phyloP scores from a whole-genome alignment of 2,329 filamentous ascomycete species.

The Penicillium freii region DNA sequence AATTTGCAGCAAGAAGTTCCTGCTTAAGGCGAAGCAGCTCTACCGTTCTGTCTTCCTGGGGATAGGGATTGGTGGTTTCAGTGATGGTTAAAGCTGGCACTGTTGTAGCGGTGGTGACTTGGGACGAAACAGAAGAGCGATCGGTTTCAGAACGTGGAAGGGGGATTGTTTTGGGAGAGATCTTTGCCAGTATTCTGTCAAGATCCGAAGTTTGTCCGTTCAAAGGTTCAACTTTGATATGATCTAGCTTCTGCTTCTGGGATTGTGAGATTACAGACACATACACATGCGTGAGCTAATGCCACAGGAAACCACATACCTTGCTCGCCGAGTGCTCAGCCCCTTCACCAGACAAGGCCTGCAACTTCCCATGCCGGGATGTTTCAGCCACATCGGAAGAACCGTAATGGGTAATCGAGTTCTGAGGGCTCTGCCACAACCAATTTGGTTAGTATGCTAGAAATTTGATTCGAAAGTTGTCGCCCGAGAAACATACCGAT shows the following conservation, averaged over 20 bases:
- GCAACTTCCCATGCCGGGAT: slow-evolving; percentile 37
- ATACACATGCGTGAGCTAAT: background rate
- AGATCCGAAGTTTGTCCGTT: slow-evolving; percentile 48
- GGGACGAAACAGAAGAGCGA: slow-evolving; percentile 20
- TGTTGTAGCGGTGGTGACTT: slow-evolving; percentile 16
- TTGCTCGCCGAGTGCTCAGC: slow-evolving; percentile 35
- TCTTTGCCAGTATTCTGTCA: slow-evolving; percentile 58
- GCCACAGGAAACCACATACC: slow-evolving; percentile 29
- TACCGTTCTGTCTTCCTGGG: slow-evolving; percentile 36
- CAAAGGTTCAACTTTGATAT: slow-evolving; percentile 28
- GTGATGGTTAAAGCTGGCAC: slow-evolving; percentile 3
- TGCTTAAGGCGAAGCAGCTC: slow-evolving; percentile 57
- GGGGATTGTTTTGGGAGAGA: slow-evolving; percentile 35
- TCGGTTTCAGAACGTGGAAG: slow-evolving; percentile 21
- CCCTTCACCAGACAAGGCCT: slow-evolving; percentile 23
- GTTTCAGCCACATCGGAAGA: slow-evolving; percentile 34
- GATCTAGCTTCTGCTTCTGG: slow-evolving; percentile 51
- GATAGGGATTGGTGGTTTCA: slow-evolving; percentile 16
- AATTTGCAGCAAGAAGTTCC: slow-evolving; percentile 57
- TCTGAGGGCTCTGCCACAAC: slow-evolving; percentile 25
- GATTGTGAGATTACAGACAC: slow-evolving; percentile 33
- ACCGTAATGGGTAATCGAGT: slow-evolving; percentile 24
- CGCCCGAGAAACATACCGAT: slow-evolving; percentile 25
- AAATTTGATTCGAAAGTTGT: background rate
- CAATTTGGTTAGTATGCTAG: background rate